Evolutionary conservation across 139 green algal species (phyloP).

Genomic region (Zygnema cylindricum): DNA sequence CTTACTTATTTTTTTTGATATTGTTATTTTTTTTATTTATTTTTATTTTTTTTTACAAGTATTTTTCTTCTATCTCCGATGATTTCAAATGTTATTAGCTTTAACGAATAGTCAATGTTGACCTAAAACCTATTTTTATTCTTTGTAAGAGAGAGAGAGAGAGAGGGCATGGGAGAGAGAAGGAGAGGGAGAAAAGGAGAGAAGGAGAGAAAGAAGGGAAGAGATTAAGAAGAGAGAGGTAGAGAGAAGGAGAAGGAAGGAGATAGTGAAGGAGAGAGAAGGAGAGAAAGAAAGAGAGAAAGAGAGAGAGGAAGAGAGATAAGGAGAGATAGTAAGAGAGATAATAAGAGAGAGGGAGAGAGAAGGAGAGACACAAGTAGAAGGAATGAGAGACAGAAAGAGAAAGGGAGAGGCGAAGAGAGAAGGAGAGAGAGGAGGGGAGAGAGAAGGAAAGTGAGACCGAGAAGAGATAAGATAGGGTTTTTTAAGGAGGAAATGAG

Average conservation of each 20-base stretch:
- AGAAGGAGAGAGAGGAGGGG: background rate
- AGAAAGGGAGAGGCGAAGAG: background rate
- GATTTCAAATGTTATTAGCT: background rate
- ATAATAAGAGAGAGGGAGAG: background rate
- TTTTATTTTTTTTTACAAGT: background rate
- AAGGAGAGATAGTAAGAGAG: background rate
- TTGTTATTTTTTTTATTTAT: no score
- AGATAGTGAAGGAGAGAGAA: background rate
- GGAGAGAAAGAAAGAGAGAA: background rate
- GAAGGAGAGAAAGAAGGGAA: background rate
- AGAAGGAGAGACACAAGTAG: background rate
- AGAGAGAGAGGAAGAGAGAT: background rate
- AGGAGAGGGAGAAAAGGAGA: background rate
- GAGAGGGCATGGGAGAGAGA: background rate
- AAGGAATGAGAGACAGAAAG: background rate
- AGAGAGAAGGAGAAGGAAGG: background rate
- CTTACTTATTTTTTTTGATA: no score
- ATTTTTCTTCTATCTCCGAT: background rate
- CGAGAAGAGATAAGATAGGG: no score
- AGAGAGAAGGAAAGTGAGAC: background rate
- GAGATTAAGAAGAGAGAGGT: background rate
- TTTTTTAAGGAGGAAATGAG: no score
- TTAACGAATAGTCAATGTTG: background rate
- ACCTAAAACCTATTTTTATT: background rate
- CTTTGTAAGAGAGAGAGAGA: conserved; percentile 70